A percentile compares a stretch with the other conserved stretches of the same genome.
Conservation (phyloP, 768 basidiomycete genomes). For the Lentinula detonsa region DNA sequence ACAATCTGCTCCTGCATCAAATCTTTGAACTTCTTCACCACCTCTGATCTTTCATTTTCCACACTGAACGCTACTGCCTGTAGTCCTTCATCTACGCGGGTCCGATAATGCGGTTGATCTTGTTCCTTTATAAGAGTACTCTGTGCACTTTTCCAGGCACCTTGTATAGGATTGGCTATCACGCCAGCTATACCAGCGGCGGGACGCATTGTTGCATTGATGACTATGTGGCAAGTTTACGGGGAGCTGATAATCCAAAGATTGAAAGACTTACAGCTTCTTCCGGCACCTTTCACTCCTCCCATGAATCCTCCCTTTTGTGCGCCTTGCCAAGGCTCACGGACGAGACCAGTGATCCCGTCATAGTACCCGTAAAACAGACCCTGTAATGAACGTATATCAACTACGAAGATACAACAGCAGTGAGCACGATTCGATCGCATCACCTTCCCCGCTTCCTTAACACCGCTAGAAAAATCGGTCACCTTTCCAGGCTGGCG, state of each 20-base stretch:
- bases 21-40: constrained; percentile 32
- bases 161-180: constrained; percentile 22
- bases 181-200: constrained; percentile 29
- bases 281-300: constrained; percentile 27
- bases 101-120: constrained; percentile 27
- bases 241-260: neutral
- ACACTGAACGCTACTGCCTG: constrained; percentile 29
- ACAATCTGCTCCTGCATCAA: constrained; percentile 18
- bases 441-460: constrained; percentile 40
- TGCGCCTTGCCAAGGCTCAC: constrained; percentile 25
- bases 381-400: constrained; percentile 10
- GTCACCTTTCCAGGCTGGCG: constrained; percentile 35
- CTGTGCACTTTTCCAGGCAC: constrained; percentile 31
- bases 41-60: constrained; percentile 21
- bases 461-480: constrained; percentile 35
- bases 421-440: neutral
- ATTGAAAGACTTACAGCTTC: constrained; percentile 22
- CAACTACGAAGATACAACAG: too few relatives aligned
- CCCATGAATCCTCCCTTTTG: constrained; percentile 30
- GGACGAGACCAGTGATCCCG: constrained; percentile 27
- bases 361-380: constrained; percentile 29
- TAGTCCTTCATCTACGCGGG: constrained; percentile 32
- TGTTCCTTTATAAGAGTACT: constrained; percentile 21
- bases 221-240: constrained; percentile 13
- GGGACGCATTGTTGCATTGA: constrained; percentile 25